Base-by-base conservation (phyloP, 164 flowering plant genomes). In the Nelumbo lutea region DNA sequence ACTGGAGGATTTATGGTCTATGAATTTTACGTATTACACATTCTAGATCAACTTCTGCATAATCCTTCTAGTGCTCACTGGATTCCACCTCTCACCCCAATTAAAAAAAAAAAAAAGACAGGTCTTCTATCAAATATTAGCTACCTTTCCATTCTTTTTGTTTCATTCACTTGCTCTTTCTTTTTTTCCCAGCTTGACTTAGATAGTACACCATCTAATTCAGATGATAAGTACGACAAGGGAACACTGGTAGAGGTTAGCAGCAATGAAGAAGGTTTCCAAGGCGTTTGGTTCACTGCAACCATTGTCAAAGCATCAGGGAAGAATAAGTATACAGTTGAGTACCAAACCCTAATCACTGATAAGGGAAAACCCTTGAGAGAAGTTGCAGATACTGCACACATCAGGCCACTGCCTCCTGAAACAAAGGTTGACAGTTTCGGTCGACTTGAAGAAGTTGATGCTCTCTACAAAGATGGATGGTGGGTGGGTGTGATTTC, bases 401-500 rank as follows among this genome's bases (percentile, higher is more conserved):
- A 83, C 70, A 79, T 91, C 44, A 82, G 98, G 77, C 98, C 96
- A 14, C 6, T 38, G 57, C 96, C 96, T 38, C 95, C 94, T 13
- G 81, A 77, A 2, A 65, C 64, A 5, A 51, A 67, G 42, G 74
- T 77, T 41, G 79, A 76, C 42, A 44, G 69, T 51, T 93, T 78
- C 77, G 52, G 52, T 47, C 43, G 64, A 63, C 69, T 68, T 60
- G 89, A 90, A 45, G 86, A 87, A 79, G 95, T 94, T 63, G 98
- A 94, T 83, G 97, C 90, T 48, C 66, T 79, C 45, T 85, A 83
- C 76, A 87, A 89, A 70, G 97, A 91, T 71, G 91, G 84, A 1
- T 91, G 98, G 98, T 94, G 98, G 98, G 88, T 81, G 13, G 96
- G 98, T 38, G 80, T 84, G 40, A 72, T 94, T 67, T 67, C 80